Conservation (phyloP, 2,329 filamentous ascomycete species). For the Cladorrhinum sp. region DNA sequence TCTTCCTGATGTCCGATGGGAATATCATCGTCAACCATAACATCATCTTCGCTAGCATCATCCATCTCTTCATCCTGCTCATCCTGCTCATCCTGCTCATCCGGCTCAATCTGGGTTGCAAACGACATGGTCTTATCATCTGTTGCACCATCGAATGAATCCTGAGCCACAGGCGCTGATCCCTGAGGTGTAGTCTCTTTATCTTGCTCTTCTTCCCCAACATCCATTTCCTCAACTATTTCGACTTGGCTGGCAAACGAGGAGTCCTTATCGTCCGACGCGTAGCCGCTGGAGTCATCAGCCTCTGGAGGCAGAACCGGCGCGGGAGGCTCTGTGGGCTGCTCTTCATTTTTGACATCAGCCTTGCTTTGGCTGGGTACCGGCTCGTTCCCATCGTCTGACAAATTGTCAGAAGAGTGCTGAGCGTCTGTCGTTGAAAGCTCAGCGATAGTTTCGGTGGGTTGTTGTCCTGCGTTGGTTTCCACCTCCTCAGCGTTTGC, state of each 20-base stretch:
- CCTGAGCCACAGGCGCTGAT: background rate
- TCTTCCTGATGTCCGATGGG: background rate
- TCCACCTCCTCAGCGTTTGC: conserved; percentile 1
- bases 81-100: conserved; percentile 7
- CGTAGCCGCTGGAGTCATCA: background rate
- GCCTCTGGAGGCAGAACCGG: background rate
- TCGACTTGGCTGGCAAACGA: conserved; percentile 18
- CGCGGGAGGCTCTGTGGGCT: background rate
- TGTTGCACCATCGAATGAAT: background rate
- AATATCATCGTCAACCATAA: conserved; percentile 4
- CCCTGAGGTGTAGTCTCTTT: background rate
- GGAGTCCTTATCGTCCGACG: conserved; percentile 13
- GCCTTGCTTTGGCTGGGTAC: background rate
- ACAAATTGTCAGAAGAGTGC: background rate
- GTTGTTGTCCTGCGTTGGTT: background rate
- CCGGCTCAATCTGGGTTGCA: background rate
- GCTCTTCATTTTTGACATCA: background rate
- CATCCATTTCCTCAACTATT: conserved; percentile 6
- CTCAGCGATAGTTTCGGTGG: background rate
- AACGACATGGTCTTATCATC: background rate
- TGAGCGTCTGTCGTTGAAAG: background rate
- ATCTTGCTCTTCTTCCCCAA: conserved; percentile 1
- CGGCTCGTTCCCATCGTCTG: background rate
- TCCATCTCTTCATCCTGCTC: conserved; percentile 11
- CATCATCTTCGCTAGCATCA: conserved; percentile 8